Conservation (phyloP, 1,284 basidiomycete species). For the Pseudozyma sp. region DNA sequence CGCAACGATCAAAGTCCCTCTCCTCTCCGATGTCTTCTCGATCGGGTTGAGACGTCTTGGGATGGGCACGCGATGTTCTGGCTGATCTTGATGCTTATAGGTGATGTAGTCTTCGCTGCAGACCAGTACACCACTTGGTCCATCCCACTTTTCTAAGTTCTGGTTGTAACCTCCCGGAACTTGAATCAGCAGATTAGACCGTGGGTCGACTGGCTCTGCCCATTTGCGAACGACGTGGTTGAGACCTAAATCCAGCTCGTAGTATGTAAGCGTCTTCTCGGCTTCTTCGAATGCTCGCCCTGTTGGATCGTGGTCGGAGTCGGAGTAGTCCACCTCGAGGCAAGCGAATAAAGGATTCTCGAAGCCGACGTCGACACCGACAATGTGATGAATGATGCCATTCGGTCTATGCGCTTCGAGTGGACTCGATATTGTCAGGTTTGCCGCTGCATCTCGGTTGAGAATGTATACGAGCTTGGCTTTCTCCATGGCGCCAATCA, state of each 20-base stretch:
- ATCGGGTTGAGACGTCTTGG: constrained; percentile 61
- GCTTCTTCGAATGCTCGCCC: constrained; percentile 60
- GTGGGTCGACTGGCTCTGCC: constrained; percentile 62
- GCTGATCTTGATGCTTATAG: constrained; percentile 66
- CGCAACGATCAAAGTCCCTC: constrained; percentile 62
- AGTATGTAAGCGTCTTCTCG: constrained; percentile 66
- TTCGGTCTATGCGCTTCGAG: constrained; percentile 65
- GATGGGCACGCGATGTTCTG: constrained; percentile 67
- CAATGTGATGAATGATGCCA: constrained; percentile 64
- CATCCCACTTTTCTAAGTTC: constrained; percentile 66
- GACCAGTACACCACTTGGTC: constrained; percentile 67
- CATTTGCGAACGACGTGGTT: constrained; percentile 68
- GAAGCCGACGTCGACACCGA: constrained; percentile 67
- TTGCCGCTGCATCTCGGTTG: constrained; percentile 66
- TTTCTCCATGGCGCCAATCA: constrained; percentile 67
- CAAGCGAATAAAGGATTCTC: constrained; percentile 68
- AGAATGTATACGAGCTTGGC: constrained; percentile 67
- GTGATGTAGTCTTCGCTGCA: constrained; percentile 68
- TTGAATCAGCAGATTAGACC: constrained; percentile 61
- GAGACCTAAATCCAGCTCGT: constrained; percentile 68
- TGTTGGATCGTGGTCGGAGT: constrained; percentile 64
- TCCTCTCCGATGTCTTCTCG: constrained; percentile 41
- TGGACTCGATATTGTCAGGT: constrained; percentile 68
- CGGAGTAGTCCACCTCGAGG: constrained; percentile 67
- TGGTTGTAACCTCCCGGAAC: constrained; percentile 68